Base-by-base conservation (phyloP, 2,329 filamentous ascomycete species). In the Beauveria pseudobassiana region DNA sequence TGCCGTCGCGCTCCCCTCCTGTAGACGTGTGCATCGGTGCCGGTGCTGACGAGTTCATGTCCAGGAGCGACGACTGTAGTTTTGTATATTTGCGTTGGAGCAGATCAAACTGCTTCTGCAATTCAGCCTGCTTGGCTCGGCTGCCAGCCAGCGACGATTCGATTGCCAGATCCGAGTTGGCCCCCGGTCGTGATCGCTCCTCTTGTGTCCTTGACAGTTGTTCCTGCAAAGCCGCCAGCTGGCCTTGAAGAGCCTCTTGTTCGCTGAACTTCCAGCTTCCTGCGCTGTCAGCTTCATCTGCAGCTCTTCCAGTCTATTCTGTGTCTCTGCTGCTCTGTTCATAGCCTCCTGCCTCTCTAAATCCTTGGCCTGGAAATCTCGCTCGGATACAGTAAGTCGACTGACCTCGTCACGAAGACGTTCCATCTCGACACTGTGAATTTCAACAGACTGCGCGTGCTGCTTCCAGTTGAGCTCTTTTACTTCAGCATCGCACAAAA, bases 401-500 rank as follows among this genome's bases (percentile, higher is more conserved):
- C 81, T 77, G 2, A 89, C 80, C 65, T 89, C 83, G 1, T 75
- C 75, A 62, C 81, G 82, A 18, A 91, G 75, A 40, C 78, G 76
- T 63, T 85, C 81, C 52, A 89, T 74, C 66, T 90, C 85, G 54
- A 81, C 79, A 3, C 83, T 76, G 57, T 84, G 82, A 18, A 82
- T 79, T 68, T 89, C 82, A 40, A 87, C 80, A 12, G 84, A 82
- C 67, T 87, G 81, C 66, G 87, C 77, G 61, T 85, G 83, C 68
- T 91, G 87, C 63, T 84, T 80, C 62, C 82, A 80, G 59, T 80
- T 80, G 38, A 88, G 73, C 68, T 90, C 88, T 63, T 85, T 84
- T 6, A 87, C 84, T 72, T 95, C 90, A 0, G 83, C 84, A 38
- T 85, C 83, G 43, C 87, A 85, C 0, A 93, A 79, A 5, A 91